Evolutionary conservation across 2,329 filamentous ascomycete species (phyloP).

Genomic region (Venturia asperata): DNA sequence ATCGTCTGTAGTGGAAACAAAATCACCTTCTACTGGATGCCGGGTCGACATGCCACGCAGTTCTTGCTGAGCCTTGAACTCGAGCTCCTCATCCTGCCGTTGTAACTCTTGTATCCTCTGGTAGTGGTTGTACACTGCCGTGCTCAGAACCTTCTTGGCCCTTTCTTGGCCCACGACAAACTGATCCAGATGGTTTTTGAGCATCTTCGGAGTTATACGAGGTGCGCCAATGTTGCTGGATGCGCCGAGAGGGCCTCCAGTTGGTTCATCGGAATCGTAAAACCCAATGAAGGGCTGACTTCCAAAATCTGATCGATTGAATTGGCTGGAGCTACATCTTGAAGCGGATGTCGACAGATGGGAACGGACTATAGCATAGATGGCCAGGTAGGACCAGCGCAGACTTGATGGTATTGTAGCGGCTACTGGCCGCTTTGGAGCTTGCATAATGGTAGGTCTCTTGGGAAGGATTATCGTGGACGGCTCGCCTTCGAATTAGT

Average conservation of each 20-base stretch:
- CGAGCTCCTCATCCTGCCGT: conserved; percentile 70
- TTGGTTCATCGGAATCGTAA: conserved; percentile 57
- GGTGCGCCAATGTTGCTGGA: conserved; percentile 51
- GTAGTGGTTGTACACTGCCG: conserved; percentile 95
- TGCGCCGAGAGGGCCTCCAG: conserved; percentile 55
- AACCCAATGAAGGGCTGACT: conserved; percentile 55
- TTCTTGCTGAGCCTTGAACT: conserved; percentile 65
- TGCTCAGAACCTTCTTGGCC: conserved; percentile 87
- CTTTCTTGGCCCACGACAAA: conserved; percentile 95
- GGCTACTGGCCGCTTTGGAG: conserved; percentile 22
- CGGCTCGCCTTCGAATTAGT: conserved; percentile 9
- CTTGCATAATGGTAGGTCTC: conserved; percentile 16
- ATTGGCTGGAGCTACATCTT: conserved; percentile 40
- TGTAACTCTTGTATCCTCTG: conserved; percentile 73
- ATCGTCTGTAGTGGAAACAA: conserved; percentile 10
- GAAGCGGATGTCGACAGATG: conserved; percentile 32
- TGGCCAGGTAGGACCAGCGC: conserved; percentile 25
- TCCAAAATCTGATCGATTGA: conserved; percentile 55
- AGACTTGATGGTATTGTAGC: conserved; percentile 24
- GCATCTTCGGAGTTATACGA: conserved; percentile 52
- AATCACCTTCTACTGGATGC: conserved; percentile 69
- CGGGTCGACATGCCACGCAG: conserved; percentile 60
- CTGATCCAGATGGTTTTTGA: conserved; percentile 89
- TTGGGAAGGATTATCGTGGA: conserved; percentile 16
- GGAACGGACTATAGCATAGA: conserved; percentile 30